phyloP scores from a whole-genome alignment of 768 basidiomycete genomes.

The Phylloporus scabripes region DNA sequence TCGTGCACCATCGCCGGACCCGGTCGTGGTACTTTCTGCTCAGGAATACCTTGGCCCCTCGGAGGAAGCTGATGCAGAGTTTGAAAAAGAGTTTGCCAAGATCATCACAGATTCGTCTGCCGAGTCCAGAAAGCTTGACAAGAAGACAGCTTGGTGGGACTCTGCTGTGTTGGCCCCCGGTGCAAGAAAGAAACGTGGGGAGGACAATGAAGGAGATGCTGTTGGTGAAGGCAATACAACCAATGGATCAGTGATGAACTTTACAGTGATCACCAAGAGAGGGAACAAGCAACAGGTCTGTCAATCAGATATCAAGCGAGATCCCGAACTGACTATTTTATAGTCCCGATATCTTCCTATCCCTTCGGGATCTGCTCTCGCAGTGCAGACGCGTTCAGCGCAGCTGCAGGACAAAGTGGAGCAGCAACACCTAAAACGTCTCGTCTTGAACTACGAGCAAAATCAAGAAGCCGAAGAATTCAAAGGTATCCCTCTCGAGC shows the following conservation, averaged over 20 bases:
- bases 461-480: slow-evolving; percentile 81
- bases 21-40: slow-evolving; percentile 62
- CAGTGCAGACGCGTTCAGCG: slow-evolving; percentile 84
- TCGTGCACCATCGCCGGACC: slow-evolving; percentile 78
- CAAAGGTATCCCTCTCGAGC: slow-evolving; percentile 45
- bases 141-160: slow-evolving; percentile 89
- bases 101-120: slow-evolving; percentile 84
- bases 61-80: slow-evolving; percentile 88
- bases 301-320: slow-evolving; percentile 1
- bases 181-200: slow-evolving; percentile 57
- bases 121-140: slow-evolving; percentile 82
- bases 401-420: slow-evolving; percentile 94
- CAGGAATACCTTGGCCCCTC: slow-evolving; percentile 77
- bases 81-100: slow-evolving; percentile 92
- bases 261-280: slow-evolving; percentile 87
- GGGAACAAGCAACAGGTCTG: slow-evolving; percentile 87
- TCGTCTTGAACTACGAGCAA: slow-evolving; percentile 89
- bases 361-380: slow-evolving; percentile 81
- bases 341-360: slow-evolving; percentile 86
- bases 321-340: slow-evolving; percentile 9
- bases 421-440: slow-evolving; percentile 93
- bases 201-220: slow-evolving; percentile 53
- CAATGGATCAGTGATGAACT: slow-evolving; percentile 64
- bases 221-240: slow-evolving; percentile 33
- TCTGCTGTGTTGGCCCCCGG: slow-evolving; percentile 70